Conservation (phyloP, 2,329 filamentous ascomycete genomes). For the Cytospora mali region DNA sequence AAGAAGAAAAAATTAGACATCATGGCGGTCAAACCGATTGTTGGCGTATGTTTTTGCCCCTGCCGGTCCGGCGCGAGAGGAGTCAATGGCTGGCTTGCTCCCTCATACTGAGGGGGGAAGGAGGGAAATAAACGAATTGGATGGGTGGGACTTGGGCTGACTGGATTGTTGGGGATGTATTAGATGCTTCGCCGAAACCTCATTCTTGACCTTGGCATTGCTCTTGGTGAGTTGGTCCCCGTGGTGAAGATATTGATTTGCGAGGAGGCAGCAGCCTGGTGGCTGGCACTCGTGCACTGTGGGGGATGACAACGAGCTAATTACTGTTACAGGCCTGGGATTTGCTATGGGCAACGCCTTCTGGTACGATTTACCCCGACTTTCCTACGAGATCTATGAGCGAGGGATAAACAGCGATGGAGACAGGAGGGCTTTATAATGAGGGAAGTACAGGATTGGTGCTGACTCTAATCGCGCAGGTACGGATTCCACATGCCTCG, state of each 20-base stretch:
- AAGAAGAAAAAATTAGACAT: slow-evolving; percentile 38
- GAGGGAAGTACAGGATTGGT: neutral
- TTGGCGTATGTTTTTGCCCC: slow-evolving; percentile 56
- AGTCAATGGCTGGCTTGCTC: slow-evolving; percentile 8
- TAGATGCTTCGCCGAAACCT: slow-evolving; percentile 65
- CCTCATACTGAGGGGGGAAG: neutral
- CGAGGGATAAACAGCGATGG: too few relatives aligned
- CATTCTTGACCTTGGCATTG: slow-evolving; percentile 58
- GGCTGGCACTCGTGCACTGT: neutral
- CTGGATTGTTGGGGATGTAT: slow-evolving; percentile 30
- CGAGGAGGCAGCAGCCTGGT: neutral
- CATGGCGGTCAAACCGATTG: slow-evolving; percentile 62
- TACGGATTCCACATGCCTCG: slow-evolving; percentile 66
- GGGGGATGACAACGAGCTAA: slow-evolving; percentile 38
- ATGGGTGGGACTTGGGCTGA: slow-evolving; percentile 38
- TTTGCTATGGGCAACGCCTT: slow-evolving; percentile 57
- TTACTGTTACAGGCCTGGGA: slow-evolving; percentile 50
- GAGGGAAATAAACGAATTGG: slow-evolving; percentile 7
- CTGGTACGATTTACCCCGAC: slow-evolving; percentile 51
- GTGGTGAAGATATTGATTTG: neutral
- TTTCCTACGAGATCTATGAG: neutral
- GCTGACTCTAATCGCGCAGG: slow-evolving; percentile 42
- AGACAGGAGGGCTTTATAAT: neutral
- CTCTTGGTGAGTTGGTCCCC: slow-evolving; percentile 55
- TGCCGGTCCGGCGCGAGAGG: neutral